Percentiles rank a stretch among this genome's conserved stretches.
Evolutionary conservation across 306 rosid species (phyloP).

Genomic region (Chamaecrista fasciculata): DNA sequence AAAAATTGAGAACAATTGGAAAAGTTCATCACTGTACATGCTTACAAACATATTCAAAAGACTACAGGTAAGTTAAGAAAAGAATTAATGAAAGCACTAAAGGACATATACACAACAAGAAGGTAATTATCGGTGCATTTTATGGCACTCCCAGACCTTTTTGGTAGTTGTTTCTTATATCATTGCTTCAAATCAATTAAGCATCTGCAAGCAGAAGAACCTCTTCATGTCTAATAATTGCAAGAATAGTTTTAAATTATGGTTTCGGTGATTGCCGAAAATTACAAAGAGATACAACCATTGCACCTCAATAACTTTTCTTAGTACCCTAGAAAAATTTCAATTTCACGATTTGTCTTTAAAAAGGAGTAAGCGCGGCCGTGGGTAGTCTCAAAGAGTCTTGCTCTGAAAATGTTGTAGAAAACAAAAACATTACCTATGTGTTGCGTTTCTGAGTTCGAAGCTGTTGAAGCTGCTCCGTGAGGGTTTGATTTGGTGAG

Average conservation of each 20-base stretch:
- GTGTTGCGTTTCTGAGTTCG: not conserved
- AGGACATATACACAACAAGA: not conserved
- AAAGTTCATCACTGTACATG: not conserved
- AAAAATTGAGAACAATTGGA: conserved; percentile 11
- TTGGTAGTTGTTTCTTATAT: too few relatives aligned
- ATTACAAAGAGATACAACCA: not conserved
- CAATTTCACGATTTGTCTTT: not conserved
- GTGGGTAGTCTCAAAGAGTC: not conserved
- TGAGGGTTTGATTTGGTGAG: not conserved
- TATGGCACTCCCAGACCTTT: not conserved
- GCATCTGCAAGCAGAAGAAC: not conserved
- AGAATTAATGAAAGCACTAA: not conserved
- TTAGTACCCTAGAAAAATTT: not conserved
- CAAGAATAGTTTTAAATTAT: not conserved
- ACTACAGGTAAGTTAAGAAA: not conserved
- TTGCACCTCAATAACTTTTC: not conserved
- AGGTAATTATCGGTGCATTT: not conserved
- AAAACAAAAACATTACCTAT: not conserved
- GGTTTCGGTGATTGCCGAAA: not conserved
- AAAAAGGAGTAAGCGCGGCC: not conserved
- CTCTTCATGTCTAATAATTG: not conserved
- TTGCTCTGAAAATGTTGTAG: not conserved
- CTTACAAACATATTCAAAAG: not conserved
- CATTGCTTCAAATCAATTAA: not conserved
- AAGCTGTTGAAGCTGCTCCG: not conserved